Evolutionary conservation across 2,329 filamentous ascomycete species (phyloP), one percentile per base, ranked within the genome.

Genomic region (Ophiostoma novo-ulmi): DNA sequence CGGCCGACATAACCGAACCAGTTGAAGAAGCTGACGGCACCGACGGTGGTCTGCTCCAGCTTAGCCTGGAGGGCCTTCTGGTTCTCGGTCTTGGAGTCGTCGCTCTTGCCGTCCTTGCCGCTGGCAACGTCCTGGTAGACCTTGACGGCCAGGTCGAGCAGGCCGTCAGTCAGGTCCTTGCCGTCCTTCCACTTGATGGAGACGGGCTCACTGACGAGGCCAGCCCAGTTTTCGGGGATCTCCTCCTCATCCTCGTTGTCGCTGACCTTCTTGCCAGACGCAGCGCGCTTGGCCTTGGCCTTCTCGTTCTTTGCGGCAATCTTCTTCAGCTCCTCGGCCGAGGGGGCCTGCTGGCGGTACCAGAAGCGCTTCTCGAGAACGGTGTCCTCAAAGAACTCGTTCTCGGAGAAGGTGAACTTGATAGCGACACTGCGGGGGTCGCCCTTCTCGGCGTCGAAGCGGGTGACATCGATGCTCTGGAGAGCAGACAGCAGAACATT

Each of bases 281-380:
- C 41, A 20, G 55, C 67, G 17, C 48, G 39, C 17, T 39, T 61
- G 10, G 39, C 55, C 70, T 69, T 69, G 35, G 20, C 44, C 26
- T 61, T 48, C 31, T 52, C 70, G 36, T 67, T 67, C 20, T 35
- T 48, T n/a, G 38, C 65, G n/a, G 65, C 65, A 31, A 67, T 14
- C 38, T 44, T 67, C 17, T 14, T 17, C 38, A 67, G 38, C 58
- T 41, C 38, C 31, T 38, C 48, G 36, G 55, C 39, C 5, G 36
- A 22, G 10, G 68, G 41, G 20, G 68, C 48, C 63, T 52, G 52
- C 13, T 67, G 69, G 75, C 94, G 89, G 85, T 90, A 93, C 87
- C 90, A 94, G 81, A 98, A 97, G 78, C 91, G 92, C 89, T 98
- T 98, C 82, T 94, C 91, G 67, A 98, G 81, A 70, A 89, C 86